Conservation (phyloP, 1,284 basidiomycete species). For the Apiotrichum domesticum region DNA sequence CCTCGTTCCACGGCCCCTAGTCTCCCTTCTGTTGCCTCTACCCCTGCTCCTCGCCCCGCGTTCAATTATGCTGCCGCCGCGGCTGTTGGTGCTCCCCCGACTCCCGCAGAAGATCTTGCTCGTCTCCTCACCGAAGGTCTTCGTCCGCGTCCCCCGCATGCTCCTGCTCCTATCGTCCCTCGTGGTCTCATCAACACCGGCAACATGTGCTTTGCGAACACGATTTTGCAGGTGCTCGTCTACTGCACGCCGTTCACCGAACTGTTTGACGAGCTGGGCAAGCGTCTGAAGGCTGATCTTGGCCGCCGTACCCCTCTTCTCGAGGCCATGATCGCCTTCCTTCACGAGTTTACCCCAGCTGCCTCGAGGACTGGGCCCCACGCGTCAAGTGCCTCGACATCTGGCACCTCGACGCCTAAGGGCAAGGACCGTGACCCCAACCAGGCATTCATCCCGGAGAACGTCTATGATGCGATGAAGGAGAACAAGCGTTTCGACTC, state of each 20-base stretch:
- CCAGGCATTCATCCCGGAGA: conserved; percentile 76
- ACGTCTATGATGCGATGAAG: conserved; percentile 94
- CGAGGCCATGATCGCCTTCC: conserved; percentile 73
- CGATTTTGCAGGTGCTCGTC: conserved; percentile 81
- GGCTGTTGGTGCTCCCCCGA: conserved; percentile 47
- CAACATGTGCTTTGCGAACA: conserved; percentile 97
- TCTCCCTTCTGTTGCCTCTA: conserved; percentile 54
- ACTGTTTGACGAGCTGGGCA: conserved; percentile 67
- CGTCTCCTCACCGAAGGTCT: conserved; percentile 54
- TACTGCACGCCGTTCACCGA: conserved; percentile 82
- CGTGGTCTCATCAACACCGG: conserved; percentile 89
- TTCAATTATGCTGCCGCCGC: conserved; percentile 43
- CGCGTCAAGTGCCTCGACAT: not conserved
- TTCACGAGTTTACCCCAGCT: conserved; percentile 62
- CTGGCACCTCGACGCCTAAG: conserved; percentile 24
- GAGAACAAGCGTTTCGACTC: conserved; percentile 88
- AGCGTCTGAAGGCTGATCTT: conserved; percentile 51
- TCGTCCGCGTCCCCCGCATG: conserved; percentile 12
- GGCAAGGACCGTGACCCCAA: conserved; percentile 24
- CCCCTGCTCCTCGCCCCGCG: conserved; percentile 23
- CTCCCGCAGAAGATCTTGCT: conserved; percentile 56
- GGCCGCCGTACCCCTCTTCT: conserved; percentile 64
- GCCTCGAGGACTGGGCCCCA: not conserved
- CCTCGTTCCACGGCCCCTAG: conserved; percentile 50
- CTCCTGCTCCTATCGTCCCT: conserved; percentile 44